Conservation (phyloP, 2,329 filamentous ascomycete species). For the Mycosphaerella arachidis region DNA sequence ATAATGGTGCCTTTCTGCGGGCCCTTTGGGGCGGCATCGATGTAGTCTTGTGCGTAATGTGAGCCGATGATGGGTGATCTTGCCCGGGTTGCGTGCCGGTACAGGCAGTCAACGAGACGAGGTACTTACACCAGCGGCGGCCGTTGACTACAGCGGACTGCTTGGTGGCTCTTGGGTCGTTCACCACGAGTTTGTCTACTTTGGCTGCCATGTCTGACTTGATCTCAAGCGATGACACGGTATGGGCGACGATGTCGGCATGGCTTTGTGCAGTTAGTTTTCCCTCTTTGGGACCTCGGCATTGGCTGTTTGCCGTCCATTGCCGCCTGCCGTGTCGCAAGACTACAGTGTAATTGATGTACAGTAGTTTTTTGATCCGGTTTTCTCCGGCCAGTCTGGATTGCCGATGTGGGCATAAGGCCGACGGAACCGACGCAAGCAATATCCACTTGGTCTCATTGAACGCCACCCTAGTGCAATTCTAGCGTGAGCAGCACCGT, state of each 20-base stretch:
- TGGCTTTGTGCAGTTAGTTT: too few relatives aligned
- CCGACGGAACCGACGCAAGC: background rate
- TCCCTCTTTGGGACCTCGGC: too few relatives aligned
- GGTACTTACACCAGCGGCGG: slow-evolving; percentile 57
- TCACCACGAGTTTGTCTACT: slow-evolving; percentile 3
- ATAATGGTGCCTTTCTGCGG: slow-evolving; percentile 51
- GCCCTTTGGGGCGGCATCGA: slow-evolving; percentile 30
- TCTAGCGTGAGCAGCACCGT: background rate
- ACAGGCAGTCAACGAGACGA: background rate
- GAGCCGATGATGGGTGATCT: background rate
- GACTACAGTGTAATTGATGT: too few relatives aligned
- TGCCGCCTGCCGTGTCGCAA: too few relatives aligned
- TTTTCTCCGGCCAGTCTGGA: background rate
- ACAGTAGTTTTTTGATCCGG: too few relatives aligned
- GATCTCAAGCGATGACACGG: background rate
- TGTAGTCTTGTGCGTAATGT: slow-evolving; percentile 39
- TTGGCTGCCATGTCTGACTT: background rate
- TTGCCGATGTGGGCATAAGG: background rate
- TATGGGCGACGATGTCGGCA: background rate
- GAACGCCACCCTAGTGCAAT: background rate
- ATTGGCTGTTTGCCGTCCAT: too few relatives aligned
- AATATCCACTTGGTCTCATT: background rate
- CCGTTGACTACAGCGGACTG: slow-evolving; percentile 59
- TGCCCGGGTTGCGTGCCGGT: background rate
- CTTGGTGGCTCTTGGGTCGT: background rate